These are phyloP conservation scores for Cairneyella variabilis DNA, from an alignment of 495 filamentous ascomycete genomes.

Conservation along the genomic window DNA sequence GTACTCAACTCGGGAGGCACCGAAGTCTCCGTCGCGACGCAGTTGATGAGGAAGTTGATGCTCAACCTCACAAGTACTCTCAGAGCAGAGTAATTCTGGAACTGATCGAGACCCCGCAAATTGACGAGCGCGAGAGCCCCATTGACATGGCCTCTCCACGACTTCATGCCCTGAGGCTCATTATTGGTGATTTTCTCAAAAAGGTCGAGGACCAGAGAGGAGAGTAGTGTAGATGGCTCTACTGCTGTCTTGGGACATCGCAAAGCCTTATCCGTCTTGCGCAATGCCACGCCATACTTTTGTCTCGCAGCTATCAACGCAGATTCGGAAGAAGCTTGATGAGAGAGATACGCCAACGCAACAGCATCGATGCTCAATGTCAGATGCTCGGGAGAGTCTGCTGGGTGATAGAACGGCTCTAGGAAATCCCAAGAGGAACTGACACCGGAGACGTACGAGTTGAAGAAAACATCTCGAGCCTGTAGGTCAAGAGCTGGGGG, in stretches of 20 bases:
- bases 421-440: conserved; percentile 25
- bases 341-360: conserved; percentile 1
- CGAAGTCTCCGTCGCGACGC: background rate
- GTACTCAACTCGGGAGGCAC: background rate
- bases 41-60: conserved; percentile 4
- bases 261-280: conserved; percentile 26
- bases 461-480: conserved; percentile 57
- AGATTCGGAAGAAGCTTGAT: background rate
- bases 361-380: conserved; percentile 35
- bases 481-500: background rate
- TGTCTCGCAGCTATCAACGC: background rate
- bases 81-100: conserved; percentile 30
- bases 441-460: conserved; percentile 47
- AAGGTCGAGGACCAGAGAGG: conserved; percentile 53
- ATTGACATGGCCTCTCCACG: conserved; percentile 54
- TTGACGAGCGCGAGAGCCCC: conserved; percentile 53
- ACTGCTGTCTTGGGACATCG: background rate
- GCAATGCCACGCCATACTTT: background rate
- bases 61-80: background rate
- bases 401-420: conserved; percentile 22
- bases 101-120: conserved; percentile 51
- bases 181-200: conserved; percentile 48
- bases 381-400: conserved; percentile 31
- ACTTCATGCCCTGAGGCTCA: conserved; percentile 28
- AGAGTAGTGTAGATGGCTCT: conserved; percentile 55